Percentiles rank a stretch among this genome's conserved stretches.
Conservation (phyloP, 108 stramenopile species). For the Cyclostephanos tholiformis region DNA sequence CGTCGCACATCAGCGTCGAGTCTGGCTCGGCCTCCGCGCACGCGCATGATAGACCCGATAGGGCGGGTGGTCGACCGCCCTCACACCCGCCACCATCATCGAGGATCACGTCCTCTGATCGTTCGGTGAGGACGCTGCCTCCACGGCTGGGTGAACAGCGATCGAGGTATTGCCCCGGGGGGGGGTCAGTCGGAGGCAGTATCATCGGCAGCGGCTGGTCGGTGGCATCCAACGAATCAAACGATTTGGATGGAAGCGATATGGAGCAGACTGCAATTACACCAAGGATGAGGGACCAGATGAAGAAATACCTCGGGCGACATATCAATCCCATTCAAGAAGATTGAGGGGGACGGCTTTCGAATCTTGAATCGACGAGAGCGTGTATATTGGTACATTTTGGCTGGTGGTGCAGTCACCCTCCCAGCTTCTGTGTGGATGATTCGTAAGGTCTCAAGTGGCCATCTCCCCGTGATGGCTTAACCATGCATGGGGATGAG, state of each 20-base stretch:
- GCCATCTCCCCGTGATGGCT: too few species aligned
- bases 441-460: neutral
- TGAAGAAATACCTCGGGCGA: constrained; percentile 41
- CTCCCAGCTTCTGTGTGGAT: too few species aligned
- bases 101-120: constrained; percentile 23
- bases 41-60: constrained; percentile 2
- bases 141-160: constrained; percentile 38
- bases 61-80: constrained; percentile 11
- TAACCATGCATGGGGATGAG: neutral
- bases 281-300: constrained; percentile 41
- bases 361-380: neutral
- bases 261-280: constrained; percentile 12
- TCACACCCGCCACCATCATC: neutral
- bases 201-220: constrained; percentile 36
- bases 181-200: constrained; percentile 22
- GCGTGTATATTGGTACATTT: neutral
- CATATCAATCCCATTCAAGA: constrained; percentile 20
- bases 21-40: neutral
- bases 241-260: constrained; percentile 37
- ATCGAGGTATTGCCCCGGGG: constrained; percentile 6
- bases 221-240: constrained; percentile 40
- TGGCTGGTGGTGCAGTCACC: neutral
- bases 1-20: constrained; percentile 16
- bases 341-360: neutral
- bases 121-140: constrained; percentile 38